phyloP scores from a whole-genome alignment of 2,329 filamentous ascomycete species.

The Trichoderma aggressivum region DNA sequence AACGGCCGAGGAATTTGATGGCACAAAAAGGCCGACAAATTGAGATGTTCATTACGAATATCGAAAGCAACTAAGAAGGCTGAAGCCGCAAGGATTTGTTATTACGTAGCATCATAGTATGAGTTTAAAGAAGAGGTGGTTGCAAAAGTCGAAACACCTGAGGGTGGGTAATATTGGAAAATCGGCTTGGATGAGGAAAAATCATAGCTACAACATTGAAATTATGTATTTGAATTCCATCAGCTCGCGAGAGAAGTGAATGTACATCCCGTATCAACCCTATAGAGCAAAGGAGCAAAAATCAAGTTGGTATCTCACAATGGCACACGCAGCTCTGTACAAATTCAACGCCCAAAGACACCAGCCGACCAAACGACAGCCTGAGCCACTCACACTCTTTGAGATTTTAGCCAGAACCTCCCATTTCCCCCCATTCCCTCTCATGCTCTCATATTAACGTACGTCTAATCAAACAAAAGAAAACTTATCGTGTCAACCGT shows the following conservation, averaged over 20 bases:
- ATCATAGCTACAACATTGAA: background rate
- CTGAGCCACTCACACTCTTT: background rate
- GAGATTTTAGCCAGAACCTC: background rate
- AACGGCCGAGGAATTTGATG: background rate
- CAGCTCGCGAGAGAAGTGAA: background rate
- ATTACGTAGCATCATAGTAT: background rate
- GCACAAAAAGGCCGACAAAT: background rate
- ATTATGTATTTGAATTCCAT: background rate
- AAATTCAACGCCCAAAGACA: conserved; percentile 23
- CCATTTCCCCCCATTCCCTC: background rate
- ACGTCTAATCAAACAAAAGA: background rate
- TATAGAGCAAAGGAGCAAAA: conserved; percentile 1
- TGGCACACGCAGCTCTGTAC: conserved; percentile 19
- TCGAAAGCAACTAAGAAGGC: background rate
- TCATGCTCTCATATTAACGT: background rate
- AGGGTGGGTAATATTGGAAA: background rate
- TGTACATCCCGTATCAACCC: background rate
- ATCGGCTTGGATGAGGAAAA: background rate
- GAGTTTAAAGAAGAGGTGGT: background rate
- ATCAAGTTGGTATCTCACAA: conserved; percentile 29
- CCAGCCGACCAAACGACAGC: conserved; percentile 14
- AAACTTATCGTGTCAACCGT: background rate
- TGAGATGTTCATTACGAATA: background rate
- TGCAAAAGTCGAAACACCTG: background rate
- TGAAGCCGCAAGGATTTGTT: background rate